phyloP scores from a whole-genome alignment of 306 rosid genomes.

The Sphenostylis stenocarpa region DNA sequence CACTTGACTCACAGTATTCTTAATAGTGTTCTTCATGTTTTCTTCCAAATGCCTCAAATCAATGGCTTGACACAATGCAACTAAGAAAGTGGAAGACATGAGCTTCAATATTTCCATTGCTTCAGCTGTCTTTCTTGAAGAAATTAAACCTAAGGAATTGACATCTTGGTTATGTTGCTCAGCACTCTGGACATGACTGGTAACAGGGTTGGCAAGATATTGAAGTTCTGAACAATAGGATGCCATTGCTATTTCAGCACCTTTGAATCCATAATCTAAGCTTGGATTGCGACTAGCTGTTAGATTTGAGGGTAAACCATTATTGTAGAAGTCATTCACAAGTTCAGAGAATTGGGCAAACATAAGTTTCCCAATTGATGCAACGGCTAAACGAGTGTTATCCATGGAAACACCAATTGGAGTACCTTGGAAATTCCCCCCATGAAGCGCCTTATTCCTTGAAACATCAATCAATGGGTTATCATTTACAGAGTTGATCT shows the following conservation, averaged over 20 bases:
- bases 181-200: constrained; percentile 93
- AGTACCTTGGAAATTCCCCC: constrained; percentile 94
- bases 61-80: constrained; percentile 86
- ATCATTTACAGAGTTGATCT: constrained; percentile 91
- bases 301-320: constrained; percentile 87
- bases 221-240: constrained; percentile 95
- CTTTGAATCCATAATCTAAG: constrained; percentile 91
- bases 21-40: constrained; percentile 61
- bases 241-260: constrained; percentile 94
- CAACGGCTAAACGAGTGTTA: constrained; percentile 78
- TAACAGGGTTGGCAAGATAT: constrained; percentile 86
- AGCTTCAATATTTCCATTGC: constrained; percentile 74
- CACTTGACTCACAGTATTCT: constrained; percentile 63
- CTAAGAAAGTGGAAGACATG: constrained; percentile 84
- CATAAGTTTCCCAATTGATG: constrained; percentile 79
- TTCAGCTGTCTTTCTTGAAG: constrained; percentile 79
- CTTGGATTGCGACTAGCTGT: constrained; percentile 72
- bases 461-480: constrained; percentile 92
- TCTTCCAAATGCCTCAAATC: constrained; percentile 88
- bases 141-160: constrained; percentile 82
- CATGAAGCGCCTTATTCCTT: constrained; percentile 84
- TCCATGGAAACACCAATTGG: constrained; percentile 98
- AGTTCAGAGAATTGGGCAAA: constrained; percentile 97
- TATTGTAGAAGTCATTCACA: constrained; percentile 84
- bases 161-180: constrained; percentile 98